phyloP scores from a whole-genome alignment of 2,329 filamentous ascomycete species.

The Venturia carpophila region DNA sequence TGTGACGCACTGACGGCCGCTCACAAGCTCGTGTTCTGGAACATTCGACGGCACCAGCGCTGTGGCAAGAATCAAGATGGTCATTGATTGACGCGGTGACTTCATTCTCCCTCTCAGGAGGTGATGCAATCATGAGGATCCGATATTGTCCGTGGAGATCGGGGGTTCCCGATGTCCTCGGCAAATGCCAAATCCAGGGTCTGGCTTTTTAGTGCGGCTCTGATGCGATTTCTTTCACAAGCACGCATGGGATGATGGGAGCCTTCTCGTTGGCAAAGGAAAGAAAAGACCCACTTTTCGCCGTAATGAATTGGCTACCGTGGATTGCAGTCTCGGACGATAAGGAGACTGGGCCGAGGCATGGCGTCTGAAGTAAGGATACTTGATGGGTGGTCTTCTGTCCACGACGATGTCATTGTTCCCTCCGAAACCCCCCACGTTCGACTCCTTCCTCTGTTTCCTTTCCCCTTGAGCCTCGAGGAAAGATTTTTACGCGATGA shows the following conservation, averaged over 20 bases:
- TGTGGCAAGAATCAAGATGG: no score
- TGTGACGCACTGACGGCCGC: no score
- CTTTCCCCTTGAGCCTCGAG: background rate
- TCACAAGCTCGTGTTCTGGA: no score
- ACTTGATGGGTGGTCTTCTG: background rate
- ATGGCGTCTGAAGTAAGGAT: constrained; percentile 1
- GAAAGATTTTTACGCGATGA: background rate
- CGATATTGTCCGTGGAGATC: background rate
- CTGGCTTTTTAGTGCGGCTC: background rate
- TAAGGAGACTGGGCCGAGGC: constrained; percentile 6
- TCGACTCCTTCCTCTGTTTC: background rate
- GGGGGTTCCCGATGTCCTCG: background rate
- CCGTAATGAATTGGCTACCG: background rate
- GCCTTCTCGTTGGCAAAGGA: background rate
- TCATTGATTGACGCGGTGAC: no score
- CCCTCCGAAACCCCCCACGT: background rate
- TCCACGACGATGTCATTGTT: background rate
- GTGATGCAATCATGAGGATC: background rate
- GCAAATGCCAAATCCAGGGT: background rate
- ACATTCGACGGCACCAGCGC: no score
- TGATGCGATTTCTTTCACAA: constrained; percentile 9
- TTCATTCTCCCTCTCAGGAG: background rate
- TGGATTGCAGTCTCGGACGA: background rate
- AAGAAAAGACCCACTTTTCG: constrained; percentile 10
- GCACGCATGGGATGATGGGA: background rate